Conservation (phyloP, 2,329 filamentous ascomycete genomes). For the Cordyceps fumosorosea region DNA sequence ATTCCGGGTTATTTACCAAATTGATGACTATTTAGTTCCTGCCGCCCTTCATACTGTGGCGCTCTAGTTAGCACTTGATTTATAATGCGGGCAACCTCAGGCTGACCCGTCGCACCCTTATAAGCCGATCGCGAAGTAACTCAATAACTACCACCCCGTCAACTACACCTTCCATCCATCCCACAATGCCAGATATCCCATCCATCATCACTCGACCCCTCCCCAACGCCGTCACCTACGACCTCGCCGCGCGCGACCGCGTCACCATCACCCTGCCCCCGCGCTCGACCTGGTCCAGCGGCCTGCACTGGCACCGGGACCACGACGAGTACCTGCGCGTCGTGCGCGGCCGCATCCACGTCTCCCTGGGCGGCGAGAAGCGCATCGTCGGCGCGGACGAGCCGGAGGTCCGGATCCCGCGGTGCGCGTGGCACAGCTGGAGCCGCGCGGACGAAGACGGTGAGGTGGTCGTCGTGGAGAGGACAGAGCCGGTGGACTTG, state of each 20-base stretch:
- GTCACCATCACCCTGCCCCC: slow-evolving; percentile 38
- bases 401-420: slow-evolving; percentile 29
- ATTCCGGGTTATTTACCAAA: too few relatives aligned
- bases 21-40: too few relatives aligned
- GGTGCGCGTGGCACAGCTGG: slow-evolving; percentile 39
- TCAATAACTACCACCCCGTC: neutral
- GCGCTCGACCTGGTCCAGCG: slow-evolving; percentile 40
- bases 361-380: slow-evolving; percentile 17
- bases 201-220: neutral
- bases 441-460: slow-evolving; percentile 28
- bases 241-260: slow-evolving; percentile 30
- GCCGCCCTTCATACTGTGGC: too few relatives aligned
- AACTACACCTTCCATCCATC: too few relatives aligned
- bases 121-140: neutral
- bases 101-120: neutral
- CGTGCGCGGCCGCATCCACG: slow-evolving; percentile 29
- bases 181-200: neutral
- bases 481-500: slow-evolving; percentile 39
- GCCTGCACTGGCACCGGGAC: slow-evolving; percentile 41
- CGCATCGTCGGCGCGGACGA: slow-evolving; percentile 19
- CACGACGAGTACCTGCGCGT: slow-evolving; percentile 41
- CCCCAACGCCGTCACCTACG: slow-evolving; percentile 14
- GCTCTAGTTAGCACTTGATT: neutral
- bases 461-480: slow-evolving; percentile 20
- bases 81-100: slow-evolving; percentile 9